These are phyloP conservation scores for Sarocladiaceae sp. DNA, from an alignment of 2,329 filamentous ascomycete species.

Conservation along the genomic window DNA sequence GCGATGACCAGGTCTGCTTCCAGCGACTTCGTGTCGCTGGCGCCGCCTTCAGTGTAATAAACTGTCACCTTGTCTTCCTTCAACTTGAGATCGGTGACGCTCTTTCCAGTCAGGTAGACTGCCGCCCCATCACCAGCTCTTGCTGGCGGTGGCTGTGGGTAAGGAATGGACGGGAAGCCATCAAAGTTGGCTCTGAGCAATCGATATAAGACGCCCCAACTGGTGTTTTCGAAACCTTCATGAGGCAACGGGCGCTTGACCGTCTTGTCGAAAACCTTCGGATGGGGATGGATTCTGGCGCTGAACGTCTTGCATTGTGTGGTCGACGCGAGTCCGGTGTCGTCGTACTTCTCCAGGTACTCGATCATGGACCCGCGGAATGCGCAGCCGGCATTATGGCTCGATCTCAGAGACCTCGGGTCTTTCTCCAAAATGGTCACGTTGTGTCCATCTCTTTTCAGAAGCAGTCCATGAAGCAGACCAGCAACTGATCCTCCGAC, in stretches of 20 bases:
- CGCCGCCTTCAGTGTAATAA: neutral
- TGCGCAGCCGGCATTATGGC: conserved; percentile 9
- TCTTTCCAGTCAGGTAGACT: neutral
- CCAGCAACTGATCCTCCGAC: conserved; percentile 11
- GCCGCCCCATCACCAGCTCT: neutral
- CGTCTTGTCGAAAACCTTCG: neutral
- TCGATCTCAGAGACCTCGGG: conserved; percentile 2
- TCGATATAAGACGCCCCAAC: conserved; percentile 9
- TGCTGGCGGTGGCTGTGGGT: neutral
- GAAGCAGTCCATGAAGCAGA: conserved; percentile 4
- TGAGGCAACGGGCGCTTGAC: neutral
- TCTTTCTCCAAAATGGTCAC: conserved; percentile 9
- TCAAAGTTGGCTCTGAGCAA: conserved; percentile 9
- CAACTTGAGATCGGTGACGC: neutral
- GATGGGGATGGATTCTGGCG: neutral
- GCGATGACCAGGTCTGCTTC: conserved; percentile 10
- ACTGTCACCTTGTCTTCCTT: neutral
- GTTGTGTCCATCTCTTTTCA: conserved; percentile 6
- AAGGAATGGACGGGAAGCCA: neutral
- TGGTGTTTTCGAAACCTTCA: neutral
- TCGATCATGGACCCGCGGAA: neutral
- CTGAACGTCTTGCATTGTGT: neutral
- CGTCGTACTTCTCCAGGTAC: conserved; percentile 5
- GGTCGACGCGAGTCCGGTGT: neutral
- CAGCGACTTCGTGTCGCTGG: neutral